These are phyloP conservation scores for Penicillium olsonii DNA, from an alignment of 2,329 filamentous ascomycete genomes.

Conservation along the genomic window DNA sequence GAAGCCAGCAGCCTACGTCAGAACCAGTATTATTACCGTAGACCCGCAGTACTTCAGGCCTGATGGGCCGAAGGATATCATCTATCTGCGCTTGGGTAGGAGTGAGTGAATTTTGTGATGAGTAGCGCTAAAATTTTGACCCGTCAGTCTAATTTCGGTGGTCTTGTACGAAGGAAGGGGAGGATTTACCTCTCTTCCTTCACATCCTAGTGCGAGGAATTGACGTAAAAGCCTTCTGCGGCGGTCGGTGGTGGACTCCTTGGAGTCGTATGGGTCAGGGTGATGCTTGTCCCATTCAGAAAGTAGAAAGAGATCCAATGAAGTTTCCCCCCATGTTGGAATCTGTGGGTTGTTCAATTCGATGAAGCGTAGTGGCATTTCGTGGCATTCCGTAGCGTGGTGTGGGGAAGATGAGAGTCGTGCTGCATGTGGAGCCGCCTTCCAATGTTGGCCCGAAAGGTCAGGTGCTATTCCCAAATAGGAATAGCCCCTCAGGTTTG, in stretches of 20 bases:
- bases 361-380: neutral
- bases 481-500: no score
- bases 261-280: neutral
- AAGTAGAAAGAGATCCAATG: neutral
- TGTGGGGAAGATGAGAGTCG: no score
- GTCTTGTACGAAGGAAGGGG: no score
- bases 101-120: neutral
- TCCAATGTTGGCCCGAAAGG: no score
- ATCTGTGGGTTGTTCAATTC: neutral
- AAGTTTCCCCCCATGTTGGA: neutral
- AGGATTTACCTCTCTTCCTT: neutral
- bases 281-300: neutral
- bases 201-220: neutral
- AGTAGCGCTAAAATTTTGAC: no score
- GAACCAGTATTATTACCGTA: neutral
- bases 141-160: no score
- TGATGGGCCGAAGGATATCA: slow-evolving; percentile 7
- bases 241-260: neutral
- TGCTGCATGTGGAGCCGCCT: no score
- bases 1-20: slow-evolving; percentile 3
- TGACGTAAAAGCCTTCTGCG: neutral
- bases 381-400: no score
- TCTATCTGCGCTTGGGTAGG: slow-evolving; percentile 11
- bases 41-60: slow-evolving; percentile 5
- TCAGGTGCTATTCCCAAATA: no score